Percentiles rank a stretch among this genome's conserved stretches.
Conservation (phyloP, 2,329 filamentous ascomycete species). For the Paraphoma sp. region DNA sequence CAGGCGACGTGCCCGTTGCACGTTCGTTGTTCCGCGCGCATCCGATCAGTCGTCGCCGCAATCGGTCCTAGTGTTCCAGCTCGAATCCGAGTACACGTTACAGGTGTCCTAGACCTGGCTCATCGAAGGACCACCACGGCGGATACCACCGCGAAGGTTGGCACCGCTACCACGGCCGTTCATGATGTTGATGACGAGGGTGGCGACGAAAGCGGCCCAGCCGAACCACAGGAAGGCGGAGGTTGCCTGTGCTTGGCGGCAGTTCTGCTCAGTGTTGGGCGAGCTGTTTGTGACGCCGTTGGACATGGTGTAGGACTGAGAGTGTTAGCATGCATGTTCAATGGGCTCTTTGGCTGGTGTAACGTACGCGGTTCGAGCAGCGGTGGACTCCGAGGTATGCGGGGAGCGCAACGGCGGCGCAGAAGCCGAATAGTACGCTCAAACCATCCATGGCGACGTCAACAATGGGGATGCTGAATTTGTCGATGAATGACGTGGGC, state of each 20-base stretch:
- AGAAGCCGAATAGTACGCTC: slow-evolving; percentile 72
- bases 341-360: background rate
- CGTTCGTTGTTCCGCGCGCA: background rate
- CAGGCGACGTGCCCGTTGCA: background rate
- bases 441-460: slow-evolving; percentile 64
- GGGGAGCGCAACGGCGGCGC: slow-evolving; percentile 72
- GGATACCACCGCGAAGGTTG: slow-evolving; percentile 56
- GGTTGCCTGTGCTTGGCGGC: slow-evolving; percentile 76
- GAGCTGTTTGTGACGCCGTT: slow-evolving; percentile 71
- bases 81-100: slow-evolving; percentile 28
- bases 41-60: slow-evolving; percentile 11
- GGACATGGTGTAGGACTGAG: slow-evolving; percentile 50
- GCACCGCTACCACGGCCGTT: slow-evolving; percentile 56
- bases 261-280: slow-evolving; percentile 66
- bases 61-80: slow-evolving; percentile 36
- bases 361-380: slow-evolving; percentile 66
- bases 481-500: slow-evolving; percentile 61
- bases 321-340: slow-evolving; percentile 1
- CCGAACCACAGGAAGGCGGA: slow-evolving; percentile 83
- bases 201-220: slow-evolving; percentile 65
- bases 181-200: slow-evolving; percentile 63
- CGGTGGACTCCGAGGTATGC: slow-evolving; percentile 72
- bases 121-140: slow-evolving; percentile 58
- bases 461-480: slow-evolving; percentile 60
- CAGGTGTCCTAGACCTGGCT: slow-evolving; percentile 59